Evolutionary conservation across 2,329 filamentous ascomycete species (phyloP), one percentile per base, ranked within the genome.

Genomic region (Colletotrichum falcatum): DNA sequence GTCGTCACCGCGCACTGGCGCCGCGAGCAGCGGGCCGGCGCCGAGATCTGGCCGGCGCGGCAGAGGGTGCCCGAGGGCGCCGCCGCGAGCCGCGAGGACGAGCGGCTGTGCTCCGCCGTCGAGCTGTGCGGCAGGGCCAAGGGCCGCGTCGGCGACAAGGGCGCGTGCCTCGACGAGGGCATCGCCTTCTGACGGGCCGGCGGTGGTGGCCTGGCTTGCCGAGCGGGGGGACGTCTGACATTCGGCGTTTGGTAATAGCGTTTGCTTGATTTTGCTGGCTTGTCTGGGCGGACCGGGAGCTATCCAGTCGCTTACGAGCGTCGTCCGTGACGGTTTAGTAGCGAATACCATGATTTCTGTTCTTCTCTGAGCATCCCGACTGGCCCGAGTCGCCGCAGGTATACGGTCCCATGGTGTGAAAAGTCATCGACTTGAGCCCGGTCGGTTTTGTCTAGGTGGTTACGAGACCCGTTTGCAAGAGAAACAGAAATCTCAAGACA

Each of bases 11-110:
- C 81, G 46, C 86, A 89, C 73, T 79, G 82, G 72, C 78, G 83
- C 70, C 78, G 79, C 30, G 87, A 89, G 76, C 80, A 82, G 74
- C 77, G 77, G 2, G 80, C 76, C 0, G 82, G 82, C 9, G 73
- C 77, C 42, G 83, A 88, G 77, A 86, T 88, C 62, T 88, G 86
- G 86, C 87, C 87, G 0, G 86, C 86, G 1, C 80, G 79, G 53
- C 83, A 81, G 60, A 73, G 65, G 9, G 70, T 81, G 44, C 79
- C 80, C 37, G 73, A 76, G 69, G 72, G 69, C 2, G 75, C 77
- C 7, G 61, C 71, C 8, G 71, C 68, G 30, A 75, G 73, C n/a
- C 75, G 77, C 44, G 75, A 74, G 18, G 78, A 81, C 33, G 53
- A 77, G 1, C 74, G 72, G 37, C 80, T 82, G 65, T 82, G 81